Percentiles rank a stretch among this genome's conserved stretches.
Conservation (phyloP, 2,329 filamentous ascomycete species). For the Tolypocladium cylindrosporum region DNA sequence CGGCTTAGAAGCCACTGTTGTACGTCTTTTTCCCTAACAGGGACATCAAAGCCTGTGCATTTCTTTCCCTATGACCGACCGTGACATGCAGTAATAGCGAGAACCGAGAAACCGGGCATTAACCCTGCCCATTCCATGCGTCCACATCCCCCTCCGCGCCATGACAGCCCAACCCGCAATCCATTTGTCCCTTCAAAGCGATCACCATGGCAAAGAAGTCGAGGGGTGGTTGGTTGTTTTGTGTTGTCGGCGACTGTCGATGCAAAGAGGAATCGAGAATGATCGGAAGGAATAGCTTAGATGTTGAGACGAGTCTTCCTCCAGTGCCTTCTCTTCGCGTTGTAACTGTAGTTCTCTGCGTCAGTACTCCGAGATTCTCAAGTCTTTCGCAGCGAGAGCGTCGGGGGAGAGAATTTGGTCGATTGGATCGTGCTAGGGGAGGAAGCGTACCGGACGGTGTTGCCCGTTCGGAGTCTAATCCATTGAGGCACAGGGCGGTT, state of each 20-base stretch:
- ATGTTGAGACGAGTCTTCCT: constrained; percentile 99
- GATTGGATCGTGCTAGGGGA: not conserved
- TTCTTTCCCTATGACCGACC: constrained; percentile 37
- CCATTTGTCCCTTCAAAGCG: not conserved
- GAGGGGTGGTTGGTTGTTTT: not conserved
- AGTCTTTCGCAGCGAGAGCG: not conserved
- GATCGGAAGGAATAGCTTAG: constrained; percentile 55
- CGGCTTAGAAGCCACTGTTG: not conserved
- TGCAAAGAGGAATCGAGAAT: constrained; percentile 16
- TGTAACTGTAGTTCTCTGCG: constrained; percentile 61
- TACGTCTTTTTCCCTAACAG: constrained; percentile 1
- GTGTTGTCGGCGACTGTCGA: constrained; percentile 13
- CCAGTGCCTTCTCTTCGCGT: constrained; percentile 99
- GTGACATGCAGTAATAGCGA: constrained; percentile 34
- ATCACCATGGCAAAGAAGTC: not conserved
- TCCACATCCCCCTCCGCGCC: constrained; percentile 6
- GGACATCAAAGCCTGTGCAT: constrained; percentile 27
- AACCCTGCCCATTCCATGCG: constrained; percentile 20
- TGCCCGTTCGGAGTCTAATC: constrained; percentile 96
- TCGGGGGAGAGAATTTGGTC: not conserved
- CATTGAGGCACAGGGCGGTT: constrained; percentile 99
- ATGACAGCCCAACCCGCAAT: not conserved
- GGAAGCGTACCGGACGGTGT: constrained; percentile 93
- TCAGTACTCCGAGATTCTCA: constrained; percentile 8
- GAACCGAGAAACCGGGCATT: constrained; percentile 25